Evolutionary conservation across 2,329 filamentous ascomycete genomes (phyloP), one percentile per base, ranked within the genome.

Genomic region (Aureobasidium sp.): DNA sequence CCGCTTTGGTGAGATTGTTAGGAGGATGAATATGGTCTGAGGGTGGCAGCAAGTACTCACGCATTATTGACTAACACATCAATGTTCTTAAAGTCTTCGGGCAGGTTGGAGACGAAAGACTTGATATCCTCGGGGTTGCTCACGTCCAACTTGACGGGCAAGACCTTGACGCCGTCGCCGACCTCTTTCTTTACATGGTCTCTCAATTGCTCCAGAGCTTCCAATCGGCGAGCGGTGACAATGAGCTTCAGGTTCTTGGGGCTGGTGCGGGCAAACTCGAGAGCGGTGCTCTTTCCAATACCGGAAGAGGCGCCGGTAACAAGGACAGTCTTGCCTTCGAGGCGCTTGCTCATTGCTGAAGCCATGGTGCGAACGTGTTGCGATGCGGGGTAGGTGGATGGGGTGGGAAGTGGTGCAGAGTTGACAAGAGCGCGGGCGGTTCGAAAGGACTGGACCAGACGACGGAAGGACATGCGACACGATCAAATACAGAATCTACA

Each of bases 51-150:
- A 7, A 24, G 8, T 16, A 76, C 85, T 68, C 70, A 94, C 88
- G 91, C 91, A 76, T 97, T 97, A 74, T 98, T 98, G 22, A 98
- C 88, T 56, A 98, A 73, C 2, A 97, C 79, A 68, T 97, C 81
- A 59, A 97, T 86, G 22, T 89, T 82, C 68, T 79, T 82, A 74
- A 88, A 97, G 66, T 90, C 90, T 57, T 83, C 80, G 0, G 91
- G 90, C 62, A 97, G 71, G 35, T 75, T 79, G 1, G 71, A 72
- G 11, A 96, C 83, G 64, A 97, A 91, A 35, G 71, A 73, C 49
- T 78, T 77, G 3, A 97, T 79, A 65, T 93, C 83, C 3, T 83
- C 80, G 0, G 87, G 76, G 55, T 86, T 85, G 74, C 86, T 90
- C 52, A 98, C 85, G 68, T 98, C 93, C 50, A 97, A 78, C 74